Percentiles rank a stretch among this genome's conserved stretches.
Evolutionary conservation across 2,329 filamentous ascomycete genomes (phyloP).

Genomic region (Venturia aucupariae): DNA sequence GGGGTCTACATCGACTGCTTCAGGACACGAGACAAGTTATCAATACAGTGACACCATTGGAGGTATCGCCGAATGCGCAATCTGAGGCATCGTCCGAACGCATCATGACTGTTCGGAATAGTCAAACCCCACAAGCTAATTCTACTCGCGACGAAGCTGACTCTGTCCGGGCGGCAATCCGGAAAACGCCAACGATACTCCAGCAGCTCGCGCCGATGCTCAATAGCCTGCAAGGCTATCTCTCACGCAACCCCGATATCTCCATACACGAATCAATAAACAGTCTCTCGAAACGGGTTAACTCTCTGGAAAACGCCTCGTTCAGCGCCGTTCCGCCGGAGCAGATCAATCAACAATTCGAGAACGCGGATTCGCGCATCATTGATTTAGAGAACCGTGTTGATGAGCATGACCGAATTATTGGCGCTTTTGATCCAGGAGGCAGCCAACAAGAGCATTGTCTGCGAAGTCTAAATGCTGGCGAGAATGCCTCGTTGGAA

Average conservation of each 20-base stretch:
- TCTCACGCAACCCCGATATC: constrained; percentile 31
- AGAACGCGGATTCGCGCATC: constrained; percentile 56
- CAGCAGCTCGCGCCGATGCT: constrained; percentile 26
- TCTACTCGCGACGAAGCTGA: not conserved
- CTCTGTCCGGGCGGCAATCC: constrained; percentile 7
- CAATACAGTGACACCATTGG: not conserved
- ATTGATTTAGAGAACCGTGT: constrained; percentile 55
- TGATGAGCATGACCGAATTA: constrained; percentile 31
- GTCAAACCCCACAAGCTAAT: not conserved
- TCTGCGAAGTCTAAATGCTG: not conserved
- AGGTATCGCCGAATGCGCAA: not conserved
- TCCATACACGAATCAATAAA: constrained; percentile 38
- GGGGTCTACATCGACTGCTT: not conserved
- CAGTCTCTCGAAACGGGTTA: constrained; percentile 55
- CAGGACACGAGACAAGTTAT: constrained; percentile 2
- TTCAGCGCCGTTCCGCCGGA: constrained; percentile 60
- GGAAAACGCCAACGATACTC: constrained; percentile 6
- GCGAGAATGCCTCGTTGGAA: constrained; percentile 7
- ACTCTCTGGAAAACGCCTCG: constrained; percentile 59
- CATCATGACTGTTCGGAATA: not conserved
- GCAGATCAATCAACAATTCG: constrained; percentile 59
- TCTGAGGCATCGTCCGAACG: not conserved
- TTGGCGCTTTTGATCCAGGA: constrained; percentile 24
- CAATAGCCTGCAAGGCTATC: constrained; percentile 26
- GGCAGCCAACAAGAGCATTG: not conserved